Evolutionary conservation across 192 early-diverging fungal genomes (phyloP), one percentile per base, ranked within the genome.

Genomic region (Fimicolochytrium jonesii): DNA sequence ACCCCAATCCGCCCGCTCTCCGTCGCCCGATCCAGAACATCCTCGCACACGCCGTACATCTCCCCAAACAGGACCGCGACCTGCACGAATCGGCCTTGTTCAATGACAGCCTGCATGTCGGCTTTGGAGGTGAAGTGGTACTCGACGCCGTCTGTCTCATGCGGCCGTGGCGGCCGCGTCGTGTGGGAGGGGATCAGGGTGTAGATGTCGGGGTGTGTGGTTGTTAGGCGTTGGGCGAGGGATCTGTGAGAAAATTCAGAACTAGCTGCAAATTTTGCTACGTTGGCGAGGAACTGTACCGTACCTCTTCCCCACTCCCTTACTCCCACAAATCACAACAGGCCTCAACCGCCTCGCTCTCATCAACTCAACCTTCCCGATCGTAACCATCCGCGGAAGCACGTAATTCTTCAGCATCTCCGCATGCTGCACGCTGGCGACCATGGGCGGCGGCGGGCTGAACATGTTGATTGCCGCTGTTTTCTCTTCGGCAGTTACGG

Each of bases 1-100:
- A 85, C 66, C 32, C 77, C 79, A 18, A 85, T 73, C 64, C 77
- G 81, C 4, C 81, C 83, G 39, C 75, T 70, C 34, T 75, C 69
- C 22, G 69, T 71, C 6, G 81, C 79, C 10, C 55, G 58, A 33
- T 84, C 77, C 47, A 82, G 61, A 0, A 67, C 68, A 35, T 77
- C 71, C 44, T 73, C 61, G 20, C 63, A 60, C 3, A 74, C 78
- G 23, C 83, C 83, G 48, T 85, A 85, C 74, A 76, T 60, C 55
- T 81, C 69, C 9, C 83, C 83, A 70, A 79, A 81, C 26, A 84
- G 49, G 4, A 58, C 61, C 15, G 74, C 81, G 18, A 73, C 66
- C 61, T 84, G 76, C 2, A 82, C 59, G 47, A 85, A 80, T 41
- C 75, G 55, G 29, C 77, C 79, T 10, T 67, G 50, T 18, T 65